A percentile compares a stretch with the other conserved stretches of the same genome.
These are phyloP conservation scores for Dryadomyces quercivorus DNA, from an alignment of 2,329 filamentous ascomycete species.

Conservation along the genomic window DNA sequence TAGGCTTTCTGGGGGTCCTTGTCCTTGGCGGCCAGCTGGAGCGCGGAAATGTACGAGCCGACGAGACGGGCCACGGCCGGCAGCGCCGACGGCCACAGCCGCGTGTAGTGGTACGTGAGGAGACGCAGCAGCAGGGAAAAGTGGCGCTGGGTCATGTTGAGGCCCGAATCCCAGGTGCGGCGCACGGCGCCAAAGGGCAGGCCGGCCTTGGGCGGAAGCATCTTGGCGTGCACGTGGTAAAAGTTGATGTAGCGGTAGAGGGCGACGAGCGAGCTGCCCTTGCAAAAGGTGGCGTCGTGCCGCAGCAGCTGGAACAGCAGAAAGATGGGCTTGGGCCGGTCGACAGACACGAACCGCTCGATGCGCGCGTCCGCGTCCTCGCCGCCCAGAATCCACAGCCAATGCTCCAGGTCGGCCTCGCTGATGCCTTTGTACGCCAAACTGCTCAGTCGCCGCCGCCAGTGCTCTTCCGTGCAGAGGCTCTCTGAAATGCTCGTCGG, in stretches of 20 bases:
- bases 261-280: constrained; percentile 17
- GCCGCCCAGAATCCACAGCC: constrained; percentile 28
- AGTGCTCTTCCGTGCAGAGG: constrained; percentile 15
- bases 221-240: constrained; percentile 8
- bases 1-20: constrained; percentile 13
- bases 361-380: constrained; percentile 22
- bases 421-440: constrained; percentile 21
- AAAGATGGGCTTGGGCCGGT: constrained; percentile 26
- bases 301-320: constrained; percentile 24
- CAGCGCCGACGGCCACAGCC: constrained; percentile 19
- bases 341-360: constrained; percentile 20
- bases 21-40: constrained; percentile 5
- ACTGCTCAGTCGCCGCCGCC: constrained; percentile 19
- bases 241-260: constrained; percentile 21
- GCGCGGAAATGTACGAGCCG: constrained; percentile 15
- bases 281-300: constrained; percentile 20
- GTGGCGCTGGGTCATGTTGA: constrained; percentile 14
- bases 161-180: constrained; percentile 10
- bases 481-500: constrained; percentile 12
- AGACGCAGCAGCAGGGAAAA: constrained; percentile 16
- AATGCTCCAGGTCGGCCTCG: constrained; percentile 23
- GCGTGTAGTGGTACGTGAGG: constrained; percentile 17
- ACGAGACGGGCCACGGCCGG: constrained; percentile 17
- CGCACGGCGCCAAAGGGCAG: constrained; percentile 10
- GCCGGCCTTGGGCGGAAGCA: neutral